Evolutionary conservation across 352 stramenopile species (phyloP), one percentile per base, ranked within the genome.

Genomic region (Pythium scleroteichum): DNA sequence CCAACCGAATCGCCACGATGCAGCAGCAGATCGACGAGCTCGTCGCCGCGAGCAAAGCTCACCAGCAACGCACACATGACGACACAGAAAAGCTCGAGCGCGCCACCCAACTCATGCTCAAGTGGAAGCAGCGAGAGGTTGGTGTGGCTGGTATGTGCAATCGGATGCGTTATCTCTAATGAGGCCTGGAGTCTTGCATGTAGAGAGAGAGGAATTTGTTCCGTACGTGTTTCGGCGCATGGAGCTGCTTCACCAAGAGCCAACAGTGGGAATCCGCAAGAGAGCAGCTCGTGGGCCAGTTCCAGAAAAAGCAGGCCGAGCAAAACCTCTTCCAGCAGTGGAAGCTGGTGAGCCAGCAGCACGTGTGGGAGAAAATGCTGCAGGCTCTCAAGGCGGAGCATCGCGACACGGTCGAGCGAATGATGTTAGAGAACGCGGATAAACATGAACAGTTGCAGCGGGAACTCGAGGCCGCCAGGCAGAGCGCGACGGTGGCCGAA

Each of bases 1-100:
- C 68, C 17, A 87, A 73, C 47, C 71, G 72, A 12, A 39, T 83
- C 50, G 60, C 74, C 2, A 74, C 82, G 40, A 60, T 87, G 10
- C 39, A 85, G 71, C 73, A 35, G 50, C 71, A 73, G 33, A 66
- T 88, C 22, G 68, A 80, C 20, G 75, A 79, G 42, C 54, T 88
- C 20, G 67, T 80, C 46, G 46, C 66, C 3, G 44, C 56, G 29
- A 51, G 57, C 2, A 42, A 57, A 24, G 29, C 53, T 3, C 42
- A 49, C 2, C 48, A 61, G 19, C 53, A 48, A 2, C 61, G 66
- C 24, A 67, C 78, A 20, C 44, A n/a, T 1, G 29, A 20, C 14
- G 29, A 22, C 0, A 44, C 39, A 1, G 38, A 64, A 19, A 46
- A 38, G 5, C 32, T 63, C n/a, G 56, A 63, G 1, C 56, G 56